A percentile compares a stretch with the other conserved stretches of the same genome.
Evolutionary conservation across 768 basidiomycete species (phyloP).

Genomic region (Lactarius trivialis): DNA sequence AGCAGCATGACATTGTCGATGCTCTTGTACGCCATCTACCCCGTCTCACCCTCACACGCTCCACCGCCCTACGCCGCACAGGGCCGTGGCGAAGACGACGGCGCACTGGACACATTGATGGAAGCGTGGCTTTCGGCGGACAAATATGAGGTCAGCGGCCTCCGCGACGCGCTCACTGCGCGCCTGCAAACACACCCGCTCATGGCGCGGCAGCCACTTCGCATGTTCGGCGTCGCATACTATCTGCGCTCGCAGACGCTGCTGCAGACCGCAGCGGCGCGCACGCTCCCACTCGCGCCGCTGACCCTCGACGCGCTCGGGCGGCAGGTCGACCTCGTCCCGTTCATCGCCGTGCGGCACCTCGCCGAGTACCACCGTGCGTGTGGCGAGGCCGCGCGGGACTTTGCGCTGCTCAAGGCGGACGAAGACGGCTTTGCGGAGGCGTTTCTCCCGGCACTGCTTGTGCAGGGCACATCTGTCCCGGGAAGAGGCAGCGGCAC

Average conservation of each 20-base stretch:
- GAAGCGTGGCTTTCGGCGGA: not conserved
- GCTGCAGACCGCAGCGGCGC: not conserved
- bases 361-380: slow-evolving; percentile 8
- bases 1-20: not conserved
- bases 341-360: slow-evolving; percentile 8
- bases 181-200: not conserved
- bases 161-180: not conserved
- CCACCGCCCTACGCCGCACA: not conserved
- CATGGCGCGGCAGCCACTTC: slow-evolving; percentile 2
- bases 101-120: not conserved
- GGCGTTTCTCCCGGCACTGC: not conserved
- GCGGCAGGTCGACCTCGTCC: slow-evolving; percentile 8
- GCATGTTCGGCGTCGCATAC: slow-evolving; percentile 6
- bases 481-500: not conserved
- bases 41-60: not conserved
- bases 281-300: slow-evolving; percentile 4
- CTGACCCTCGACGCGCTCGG: slow-evolving; percentile 6
- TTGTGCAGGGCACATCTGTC: not conserved
- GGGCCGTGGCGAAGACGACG: not conserved
- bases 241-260: slow-evolving; percentile 4
- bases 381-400: slow-evolving; percentile 1
- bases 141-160: slow-evolving; percentile 5
- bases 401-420: not conserved
- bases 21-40: slow-evolving; percentile 6
- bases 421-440: slow-evolving; percentile 11